These are phyloP conservation scores for Pichia manshurica DNA, from an alignment of 805 yeast genomes.

Conservation along the genomic window DNA sequence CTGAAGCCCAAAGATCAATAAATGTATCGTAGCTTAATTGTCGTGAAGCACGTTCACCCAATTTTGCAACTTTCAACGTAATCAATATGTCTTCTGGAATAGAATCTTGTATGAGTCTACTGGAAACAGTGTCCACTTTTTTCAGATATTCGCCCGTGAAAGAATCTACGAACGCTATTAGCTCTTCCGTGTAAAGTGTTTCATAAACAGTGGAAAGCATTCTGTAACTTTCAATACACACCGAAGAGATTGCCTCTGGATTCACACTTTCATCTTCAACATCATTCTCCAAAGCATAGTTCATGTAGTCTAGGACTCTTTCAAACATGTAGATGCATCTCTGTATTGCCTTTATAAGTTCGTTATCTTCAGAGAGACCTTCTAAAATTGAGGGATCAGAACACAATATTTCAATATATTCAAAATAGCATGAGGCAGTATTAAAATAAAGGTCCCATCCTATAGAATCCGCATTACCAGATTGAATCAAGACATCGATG, in stretches of 20 bases:
- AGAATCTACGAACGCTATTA: slow-evolving; percentile 1
- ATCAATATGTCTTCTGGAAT: slow-evolving; percentile 16
- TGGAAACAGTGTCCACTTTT: slow-evolving; percentile 16
- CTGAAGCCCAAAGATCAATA: slow-evolving; percentile 32
- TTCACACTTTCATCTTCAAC: neutral
- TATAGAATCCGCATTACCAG: slow-evolving; percentile 4
- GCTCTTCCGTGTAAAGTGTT: slow-evolving; percentile 13
- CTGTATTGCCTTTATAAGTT: slow-evolving; percentile 16
- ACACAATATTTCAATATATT: slow-evolving; percentile 35
- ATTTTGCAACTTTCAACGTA: slow-evolving; percentile 31
- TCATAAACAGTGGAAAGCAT: slow-evolving; percentile 26
- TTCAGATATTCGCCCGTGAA: slow-evolving; percentile 11
- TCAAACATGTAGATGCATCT: slow-evolving; percentile 15
- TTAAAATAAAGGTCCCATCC: slow-evolving; percentile 44
- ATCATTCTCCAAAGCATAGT: neutral
- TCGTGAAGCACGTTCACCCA: slow-evolving; percentile 28
- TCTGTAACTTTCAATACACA: slow-evolving; percentile 25
- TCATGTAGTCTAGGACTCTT: slow-evolving; percentile 10
- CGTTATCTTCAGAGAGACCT: neutral
- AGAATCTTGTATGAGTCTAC: neutral
- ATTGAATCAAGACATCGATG: slow-evolving; percentile 20
- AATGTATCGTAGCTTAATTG: slow-evolving; percentile 26
- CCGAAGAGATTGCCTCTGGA: slow-evolving; percentile 17
- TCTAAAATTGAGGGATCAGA: slow-evolving; percentile 3
- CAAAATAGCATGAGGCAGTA: slow-evolving; percentile 42